Evolutionary conservation across 1,139 yeast species (phyloP).

Genomic region (Candida labiduridarum): DNA sequence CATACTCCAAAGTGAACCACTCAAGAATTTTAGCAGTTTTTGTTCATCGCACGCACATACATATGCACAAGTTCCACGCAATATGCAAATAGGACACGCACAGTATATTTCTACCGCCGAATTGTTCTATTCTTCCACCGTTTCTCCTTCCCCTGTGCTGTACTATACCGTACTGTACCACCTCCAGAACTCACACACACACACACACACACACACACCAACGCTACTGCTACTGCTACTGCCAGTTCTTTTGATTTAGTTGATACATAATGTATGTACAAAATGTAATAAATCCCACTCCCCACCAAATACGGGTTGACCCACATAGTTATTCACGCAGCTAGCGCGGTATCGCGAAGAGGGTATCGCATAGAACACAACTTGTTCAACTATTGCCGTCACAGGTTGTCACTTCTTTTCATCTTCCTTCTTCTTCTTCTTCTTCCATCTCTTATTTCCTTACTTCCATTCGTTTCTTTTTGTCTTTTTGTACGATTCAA

Average conservation of each 20-base stretch:
- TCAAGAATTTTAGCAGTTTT: neutral
- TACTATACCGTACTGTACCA: neutral
- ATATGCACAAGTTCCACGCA: neutral
- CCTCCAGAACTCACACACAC: neutral
- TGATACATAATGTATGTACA: neutral
- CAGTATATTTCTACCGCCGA: neutral
- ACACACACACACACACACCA: neutral
- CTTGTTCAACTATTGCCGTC: neutral
- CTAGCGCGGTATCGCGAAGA: no score
- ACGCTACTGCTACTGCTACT: neutral
- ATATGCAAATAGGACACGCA: neutral
- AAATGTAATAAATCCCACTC: neutral
- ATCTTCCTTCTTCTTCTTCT: no score
- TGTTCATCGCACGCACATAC: slow-evolving; percentile 1
- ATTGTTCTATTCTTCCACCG: no score
- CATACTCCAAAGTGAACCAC: neutral
- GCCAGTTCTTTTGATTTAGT: neutral
- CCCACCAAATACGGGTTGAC: neutral
- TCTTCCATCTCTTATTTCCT: neutral
- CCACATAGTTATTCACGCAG: neutral
- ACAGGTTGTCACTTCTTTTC: neutral
- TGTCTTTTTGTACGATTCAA: no score
- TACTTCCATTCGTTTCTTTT: neutral
- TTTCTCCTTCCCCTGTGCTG: neutral
- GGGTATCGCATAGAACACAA: neutral